Conservation (phyloP, 169 alveolate genomes). For the Cardiosporidium cionae region DNA sequence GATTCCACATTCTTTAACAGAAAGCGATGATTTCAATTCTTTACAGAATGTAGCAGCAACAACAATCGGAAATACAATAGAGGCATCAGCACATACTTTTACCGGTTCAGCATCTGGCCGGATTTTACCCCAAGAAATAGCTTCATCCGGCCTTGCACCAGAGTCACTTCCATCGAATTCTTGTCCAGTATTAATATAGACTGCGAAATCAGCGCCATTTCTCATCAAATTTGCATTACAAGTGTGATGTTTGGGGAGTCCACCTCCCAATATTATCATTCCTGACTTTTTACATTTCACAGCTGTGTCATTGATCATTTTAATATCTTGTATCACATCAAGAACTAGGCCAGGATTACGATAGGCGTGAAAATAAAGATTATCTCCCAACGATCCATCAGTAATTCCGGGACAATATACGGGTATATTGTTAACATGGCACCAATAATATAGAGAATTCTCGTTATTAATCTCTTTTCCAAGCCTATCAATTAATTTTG, state of each 20-base stretch:
- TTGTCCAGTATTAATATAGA: slow-evolving; percentile 83
- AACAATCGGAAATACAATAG: slow-evolving; percentile 42
- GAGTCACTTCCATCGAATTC: slow-evolving; percentile 98
- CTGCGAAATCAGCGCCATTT: slow-evolving; percentile 99
- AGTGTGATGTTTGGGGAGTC: slow-evolving; percentile 90
- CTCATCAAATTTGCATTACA: slow-evolving; percentile 98
- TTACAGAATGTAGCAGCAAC: slow-evolving; percentile 49
- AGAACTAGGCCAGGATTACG: slow-evolving; percentile 81
- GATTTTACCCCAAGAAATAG: slow-evolving; percentile 99
- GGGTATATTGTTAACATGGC: slow-evolving; percentile 94
- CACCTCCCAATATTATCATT: slow-evolving; percentile 85
- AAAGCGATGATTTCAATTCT: too few species aligned
- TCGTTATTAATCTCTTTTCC: slow-evolving; percentile 93
- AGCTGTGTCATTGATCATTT: slow-evolving; percentile 84
- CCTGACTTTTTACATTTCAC: slow-evolving; percentile 87
- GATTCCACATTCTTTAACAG: too few species aligned
- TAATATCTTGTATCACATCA: slow-evolving; percentile 89
- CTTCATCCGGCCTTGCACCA: slow-evolving; percentile 99
- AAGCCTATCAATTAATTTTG: slow-evolving; percentile 78
- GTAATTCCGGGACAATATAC: slow-evolving; percentile 98
- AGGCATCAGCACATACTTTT: slow-evolving; percentile 81
- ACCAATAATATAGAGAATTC: slow-evolving; percentile 93
- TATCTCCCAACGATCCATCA: slow-evolving; percentile 98
- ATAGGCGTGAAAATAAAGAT: slow-evolving; percentile 74
- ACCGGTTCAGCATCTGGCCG: slow-evolving; percentile 83